Evolutionary conservation across 257 asterid genomes (phyloP).

Genomic region (Solanum phureja): DNA sequence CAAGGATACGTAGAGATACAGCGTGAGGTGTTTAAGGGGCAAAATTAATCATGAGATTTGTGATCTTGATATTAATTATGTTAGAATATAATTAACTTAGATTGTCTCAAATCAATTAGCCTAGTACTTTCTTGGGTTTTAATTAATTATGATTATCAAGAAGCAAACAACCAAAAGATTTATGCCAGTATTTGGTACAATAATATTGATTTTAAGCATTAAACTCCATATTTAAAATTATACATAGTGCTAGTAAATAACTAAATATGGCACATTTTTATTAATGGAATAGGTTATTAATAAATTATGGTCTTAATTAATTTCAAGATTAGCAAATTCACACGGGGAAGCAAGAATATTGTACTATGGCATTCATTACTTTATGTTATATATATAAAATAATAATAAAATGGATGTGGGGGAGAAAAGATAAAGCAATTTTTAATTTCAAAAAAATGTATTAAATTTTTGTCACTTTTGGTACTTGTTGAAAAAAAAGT

Average conservation of each 20-base stretch:
- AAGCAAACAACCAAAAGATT: neutral
- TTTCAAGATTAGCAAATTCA: neutral
- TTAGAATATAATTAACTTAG: neutral
- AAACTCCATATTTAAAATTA: neutral
- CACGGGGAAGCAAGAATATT: neutral
- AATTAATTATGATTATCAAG: neutral
- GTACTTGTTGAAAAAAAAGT: neutral
- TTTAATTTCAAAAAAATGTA: neutral
- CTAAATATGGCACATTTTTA: neutral
- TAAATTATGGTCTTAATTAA: neutral
- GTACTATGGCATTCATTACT: neutral
- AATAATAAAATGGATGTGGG: neutral
- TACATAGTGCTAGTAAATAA: neutral
- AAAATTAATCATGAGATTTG: neutral
- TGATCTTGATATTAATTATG: neutral
- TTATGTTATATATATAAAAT: neutral
- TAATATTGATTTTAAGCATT: neutral
- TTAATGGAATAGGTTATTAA: neutral
- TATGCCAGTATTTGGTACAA: neutral
- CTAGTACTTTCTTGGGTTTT: neutral
- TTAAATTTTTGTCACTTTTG: neutral
- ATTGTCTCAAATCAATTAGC: neutral
- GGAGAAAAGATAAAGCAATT: neutral
- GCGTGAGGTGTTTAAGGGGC: neutral
- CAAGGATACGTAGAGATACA: neutral